Evolutionary conservation across 169 alveolate species (phyloP).

Genomic region (Ichthyophthirius multifiliis): DNA sequence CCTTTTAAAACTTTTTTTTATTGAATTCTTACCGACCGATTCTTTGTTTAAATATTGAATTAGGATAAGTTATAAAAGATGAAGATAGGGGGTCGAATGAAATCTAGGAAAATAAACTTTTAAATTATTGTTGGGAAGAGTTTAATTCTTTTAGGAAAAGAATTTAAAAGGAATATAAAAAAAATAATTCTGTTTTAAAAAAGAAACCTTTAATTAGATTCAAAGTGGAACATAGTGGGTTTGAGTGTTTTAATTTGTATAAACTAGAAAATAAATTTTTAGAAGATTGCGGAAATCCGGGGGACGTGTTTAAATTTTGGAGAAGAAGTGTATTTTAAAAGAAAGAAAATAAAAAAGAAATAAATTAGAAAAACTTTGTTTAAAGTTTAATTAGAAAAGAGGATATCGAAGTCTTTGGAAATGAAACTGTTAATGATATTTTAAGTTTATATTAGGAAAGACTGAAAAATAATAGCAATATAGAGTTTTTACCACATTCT

Average conservation of each 20-base stretch:
- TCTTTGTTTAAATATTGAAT: slow-evolving; percentile 61
- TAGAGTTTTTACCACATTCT: background rate
- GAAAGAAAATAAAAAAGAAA: background rate
- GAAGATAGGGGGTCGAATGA: slow-evolving; percentile 50
- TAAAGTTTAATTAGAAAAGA: background rate
- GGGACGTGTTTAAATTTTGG: slow-evolving; percentile 32
- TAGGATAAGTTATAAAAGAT: slow-evolving; percentile 28
- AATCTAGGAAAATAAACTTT: slow-evolving; percentile 44
- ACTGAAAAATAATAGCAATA: background rate
- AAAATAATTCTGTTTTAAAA: slow-evolving; percentile 23
- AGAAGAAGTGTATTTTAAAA: background rate
- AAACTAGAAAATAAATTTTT: slow-evolving; percentile 14
- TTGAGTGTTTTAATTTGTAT: slow-evolving; percentile 33
- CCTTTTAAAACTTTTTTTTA: slow-evolving; percentile 84
- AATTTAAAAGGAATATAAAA: too few species aligned
- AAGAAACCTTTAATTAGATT: slow-evolving; percentile 71
- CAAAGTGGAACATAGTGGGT: slow-evolving; percentile 77
- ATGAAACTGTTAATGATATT: slow-evolving; percentile 4
- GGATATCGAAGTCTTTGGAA: background rate
- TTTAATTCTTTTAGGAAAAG: too few species aligned
- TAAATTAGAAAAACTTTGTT: background rate
- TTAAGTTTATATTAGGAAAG: background rate
- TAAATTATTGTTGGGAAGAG: slow-evolving; percentile 22
- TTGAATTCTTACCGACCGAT: slow-evolving; percentile 89
- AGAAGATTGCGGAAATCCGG: slow-evolving; percentile 22